Conservation (phyloP, 495 filamentous ascomycete species). For the Niebla homalea region DNA sequence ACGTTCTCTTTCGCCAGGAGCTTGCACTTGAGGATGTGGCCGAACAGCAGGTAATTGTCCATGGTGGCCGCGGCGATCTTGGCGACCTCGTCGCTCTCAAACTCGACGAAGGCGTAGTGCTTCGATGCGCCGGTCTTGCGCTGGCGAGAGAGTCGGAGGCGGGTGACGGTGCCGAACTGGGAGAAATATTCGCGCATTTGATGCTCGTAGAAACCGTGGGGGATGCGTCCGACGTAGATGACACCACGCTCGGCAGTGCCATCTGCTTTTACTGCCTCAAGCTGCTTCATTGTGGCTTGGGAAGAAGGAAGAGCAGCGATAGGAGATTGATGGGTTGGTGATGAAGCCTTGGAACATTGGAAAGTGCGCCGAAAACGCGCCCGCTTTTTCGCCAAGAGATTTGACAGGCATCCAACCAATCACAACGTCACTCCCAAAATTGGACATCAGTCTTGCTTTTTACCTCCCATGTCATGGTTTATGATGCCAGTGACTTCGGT, state of each 20-base stretch:
- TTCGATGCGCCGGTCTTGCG: slow-evolving; percentile 73
- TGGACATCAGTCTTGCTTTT: no score
- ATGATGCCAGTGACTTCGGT: no score
- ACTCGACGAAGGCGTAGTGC: slow-evolving; percentile 92
- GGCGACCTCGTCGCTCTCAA: slow-evolving; percentile 62
- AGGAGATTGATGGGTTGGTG: slow-evolving; percentile 7
- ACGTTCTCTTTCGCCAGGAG: slow-evolving; percentile 60
- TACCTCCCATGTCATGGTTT: no score
- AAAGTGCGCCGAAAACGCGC: no score
- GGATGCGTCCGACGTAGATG: slow-evolving; percentile 79
- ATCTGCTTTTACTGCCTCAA: slow-evolving; percentile 24
- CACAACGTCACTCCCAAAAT: no score
- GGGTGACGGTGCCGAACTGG: slow-evolving; percentile 81
- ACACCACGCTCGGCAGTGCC: slow-evolving; percentile 50
- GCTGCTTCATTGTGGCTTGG: slow-evolving; percentile 43
- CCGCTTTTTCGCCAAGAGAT: no score
- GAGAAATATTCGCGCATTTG: slow-evolving; percentile 88
- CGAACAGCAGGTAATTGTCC: slow-evolving; percentile 94
- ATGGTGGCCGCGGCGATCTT: slow-evolving; percentile 85
- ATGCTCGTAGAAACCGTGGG: slow-evolving; percentile 91
- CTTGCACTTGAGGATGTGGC: slow-evolving; percentile 80
- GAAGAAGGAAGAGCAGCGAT: slow-evolving; percentile 48
- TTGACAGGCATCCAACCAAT: no score
- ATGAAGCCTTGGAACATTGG: slow-evolving; percentile 41
- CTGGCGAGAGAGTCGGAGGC: slow-evolving; percentile 80